Base-by-base conservation (phyloP, 768 basidiomycete genomes). In the Glaciozyma martinii region DNA sequence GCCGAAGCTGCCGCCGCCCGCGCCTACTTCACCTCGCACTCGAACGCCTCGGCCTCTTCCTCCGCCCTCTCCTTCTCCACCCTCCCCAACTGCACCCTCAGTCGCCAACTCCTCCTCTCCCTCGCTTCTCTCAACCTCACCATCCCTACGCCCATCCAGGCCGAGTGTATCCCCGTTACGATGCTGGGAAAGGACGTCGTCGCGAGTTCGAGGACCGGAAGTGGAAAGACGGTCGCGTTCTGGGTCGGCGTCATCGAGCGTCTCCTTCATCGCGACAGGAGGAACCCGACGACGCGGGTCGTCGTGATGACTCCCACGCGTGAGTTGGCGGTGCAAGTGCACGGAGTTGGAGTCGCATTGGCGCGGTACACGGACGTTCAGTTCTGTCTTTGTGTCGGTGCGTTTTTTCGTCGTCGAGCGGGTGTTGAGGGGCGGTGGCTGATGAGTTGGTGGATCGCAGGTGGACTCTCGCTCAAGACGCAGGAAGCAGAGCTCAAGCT, bases 181-280 rank as follows among this genome's bases (percentile, higher is more conserved):
- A 82, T 99, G 25, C 76, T 93, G 29, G 95, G 95, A 58, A 92
- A 95, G 75, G 95, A 99, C 75, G 83, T 99, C 44, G 92, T 99
- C 60, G 95, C 94, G 40, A 87, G 84, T 64, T 94, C 95, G 25
- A 89, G 94, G 23, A 99, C 95, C 23, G 95, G 95, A 66, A 95
- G 92, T 7, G 95, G 95, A 65, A 99, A 99, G 80, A 99, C 95
- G 1, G 94, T 91, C 15, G 95, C 95, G 3, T 99, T 98, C 78
- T 86, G 88, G 73, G 85, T 98, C 65, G 95, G 95, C 47, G 87
- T 80, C n/a, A 64, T 93, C 57, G 95, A 99, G 76, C 86, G 95
- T 63, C 80, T 99, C 37, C 77, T 93, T 60, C 98, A 93, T 74
- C 83, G 95, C 61, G 92, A 97, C 68, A 86, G 88, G 70, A 87